Percentiles rank a stretch among this genome's conserved stretches.
These are phyloP conservation scores for Sapria himalayana DNA, from an alignment of 345 rosid genomes.

Conservation along the genomic window DNA sequence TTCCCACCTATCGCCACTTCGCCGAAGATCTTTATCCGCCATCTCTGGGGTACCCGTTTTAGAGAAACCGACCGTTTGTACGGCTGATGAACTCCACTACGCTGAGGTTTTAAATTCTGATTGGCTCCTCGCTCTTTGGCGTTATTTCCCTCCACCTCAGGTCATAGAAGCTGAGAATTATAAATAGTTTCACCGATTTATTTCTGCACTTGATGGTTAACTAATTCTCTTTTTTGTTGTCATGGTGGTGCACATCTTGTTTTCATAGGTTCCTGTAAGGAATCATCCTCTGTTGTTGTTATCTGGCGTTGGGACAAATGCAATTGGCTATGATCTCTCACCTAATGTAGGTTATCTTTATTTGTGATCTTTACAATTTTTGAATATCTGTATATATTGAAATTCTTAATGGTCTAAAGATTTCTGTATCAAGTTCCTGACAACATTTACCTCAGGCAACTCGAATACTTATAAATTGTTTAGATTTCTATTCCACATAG, in stretches of 20 bases:
- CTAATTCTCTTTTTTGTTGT: background rate
- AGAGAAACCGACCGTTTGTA: conserved; percentile 52
- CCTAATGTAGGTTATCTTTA: conserved; percentile 28
- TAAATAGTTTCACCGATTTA: no score
- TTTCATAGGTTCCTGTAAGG: conserved; percentile 44
- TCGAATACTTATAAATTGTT: no score
- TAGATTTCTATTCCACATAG: no score
- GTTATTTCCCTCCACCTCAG: conserved; percentile 37
- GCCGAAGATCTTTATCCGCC: no score
- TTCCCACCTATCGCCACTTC: no score
- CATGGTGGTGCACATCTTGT: no score
- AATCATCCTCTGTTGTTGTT: conserved; percentile 72
- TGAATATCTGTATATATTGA: background rate
- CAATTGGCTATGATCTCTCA: conserved; percentile 88
- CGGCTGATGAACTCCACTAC: conserved; percentile 89
- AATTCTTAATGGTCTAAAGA: no score
- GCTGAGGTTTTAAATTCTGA: conserved; percentile 45
- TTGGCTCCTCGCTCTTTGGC: conserved; percentile 89
- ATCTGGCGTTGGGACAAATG: conserved; percentile 93
- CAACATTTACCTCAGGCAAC: no score
- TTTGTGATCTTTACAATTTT: background rate
- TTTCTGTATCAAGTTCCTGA: no score
- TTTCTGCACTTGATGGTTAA: background rate
- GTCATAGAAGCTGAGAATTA: no score
- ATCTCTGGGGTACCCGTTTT: no score